phyloP scores from a whole-genome alignment of 140 eudicot genomes.

The Anethum foeniculum region DNA sequence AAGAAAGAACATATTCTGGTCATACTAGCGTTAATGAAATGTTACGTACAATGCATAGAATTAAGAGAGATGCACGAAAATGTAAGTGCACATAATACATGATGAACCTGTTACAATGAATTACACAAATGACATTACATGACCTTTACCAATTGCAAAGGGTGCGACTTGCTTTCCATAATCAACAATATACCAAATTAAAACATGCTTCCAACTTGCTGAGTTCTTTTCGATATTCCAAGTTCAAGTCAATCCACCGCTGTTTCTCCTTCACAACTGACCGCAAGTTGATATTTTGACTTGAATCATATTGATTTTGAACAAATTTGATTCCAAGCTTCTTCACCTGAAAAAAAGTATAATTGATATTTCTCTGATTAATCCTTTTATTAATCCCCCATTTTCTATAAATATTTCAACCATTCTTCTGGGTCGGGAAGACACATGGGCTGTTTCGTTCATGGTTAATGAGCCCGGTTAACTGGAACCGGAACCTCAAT shows the following conservation, averaged over 20 bases:
- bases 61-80: neutral
- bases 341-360: neutral
- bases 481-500: no score
- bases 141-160: neutral
- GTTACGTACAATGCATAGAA: neutral
- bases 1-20: neutral
- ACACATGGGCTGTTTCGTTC: no score
- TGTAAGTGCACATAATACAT: neutral
- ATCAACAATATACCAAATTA: neutral
- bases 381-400: no score
- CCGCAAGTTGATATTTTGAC: neutral
- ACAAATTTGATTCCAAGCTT: neutral
- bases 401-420: no score
- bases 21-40: neutral
- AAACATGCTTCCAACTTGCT: neutral
- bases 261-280: neutral
- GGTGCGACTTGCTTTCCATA: neutral
- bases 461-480: no score
- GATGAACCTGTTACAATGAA: neutral
- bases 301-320: neutral
- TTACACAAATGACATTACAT: neutral
- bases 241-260: neutral
- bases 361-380: no score
- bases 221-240: neutral
- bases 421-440: no score